These are phyloP conservation scores for Strobilomyces confusus DNA, from an alignment of 768 basidiomycete genomes.

Conservation along the genomic window DNA sequence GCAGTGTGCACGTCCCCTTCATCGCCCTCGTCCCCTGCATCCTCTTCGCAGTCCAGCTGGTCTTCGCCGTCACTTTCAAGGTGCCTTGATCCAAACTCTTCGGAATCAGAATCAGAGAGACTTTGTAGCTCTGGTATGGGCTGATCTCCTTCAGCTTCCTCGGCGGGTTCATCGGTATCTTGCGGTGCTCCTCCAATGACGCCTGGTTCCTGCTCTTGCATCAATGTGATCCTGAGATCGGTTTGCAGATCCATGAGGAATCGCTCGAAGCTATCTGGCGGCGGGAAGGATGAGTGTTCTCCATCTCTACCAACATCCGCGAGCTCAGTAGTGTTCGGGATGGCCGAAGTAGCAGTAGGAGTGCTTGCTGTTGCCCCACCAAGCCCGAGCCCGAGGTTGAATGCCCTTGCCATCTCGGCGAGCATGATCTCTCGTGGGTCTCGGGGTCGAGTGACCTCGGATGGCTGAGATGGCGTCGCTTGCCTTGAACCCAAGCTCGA, in stretches of 20 bases:
- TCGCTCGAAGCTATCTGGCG: slow-evolving; percentile 73
- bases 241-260: slow-evolving; percentile 76
- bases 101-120: slow-evolving; percentile 28
- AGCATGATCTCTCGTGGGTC: slow-evolving; percentile 71
- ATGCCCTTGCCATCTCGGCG: slow-evolving; percentile 77
- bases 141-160: slow-evolving; percentile 16
- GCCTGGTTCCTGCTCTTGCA: slow-evolving; percentile 30
- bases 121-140: slow-evolving; percentile 24
- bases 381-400: slow-evolving; percentile 66
- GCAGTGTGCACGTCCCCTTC: slow-evolving; percentile 24
- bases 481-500: slow-evolving; percentile 8
- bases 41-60: slow-evolving; percentile 29
- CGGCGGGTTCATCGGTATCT: slow-evolving; percentile 9
- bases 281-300: slow-evolving; percentile 29
- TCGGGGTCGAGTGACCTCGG: slow-evolving; percentile 13
- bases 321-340: slow-evolving; percentile 11
- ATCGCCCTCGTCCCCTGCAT: slow-evolving; percentile 26
- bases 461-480: slow-evolving; percentile 4
- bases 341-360: not conserved
- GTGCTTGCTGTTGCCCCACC: slow-evolving; percentile 19
- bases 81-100: slow-evolving; percentile 14
- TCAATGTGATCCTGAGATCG: slow-evolving; percentile 64
- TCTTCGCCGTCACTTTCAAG: slow-evolving; percentile 22
- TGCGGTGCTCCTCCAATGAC: slow-evolving; percentile 2
- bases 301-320: slow-evolving; percentile 10